Base-by-base conservation (phyloP, 139 green algal species). In the Chlamydomonas urium region DNA sequence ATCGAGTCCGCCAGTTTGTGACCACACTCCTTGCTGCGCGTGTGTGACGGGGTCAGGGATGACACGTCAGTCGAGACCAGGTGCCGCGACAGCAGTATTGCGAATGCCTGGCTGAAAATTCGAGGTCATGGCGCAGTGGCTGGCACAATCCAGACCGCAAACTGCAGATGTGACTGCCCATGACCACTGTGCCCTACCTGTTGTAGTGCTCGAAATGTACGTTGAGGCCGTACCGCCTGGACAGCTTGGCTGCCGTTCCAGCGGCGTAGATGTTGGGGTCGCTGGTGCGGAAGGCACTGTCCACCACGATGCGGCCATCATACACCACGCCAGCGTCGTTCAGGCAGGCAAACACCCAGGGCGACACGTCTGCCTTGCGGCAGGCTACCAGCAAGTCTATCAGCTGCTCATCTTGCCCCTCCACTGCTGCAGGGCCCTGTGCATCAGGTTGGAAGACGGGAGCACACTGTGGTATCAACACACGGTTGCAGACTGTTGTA, bases 231-330 rank as follows among this genome's bases (percentile, higher is more conserved):
- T 71, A 80, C 14, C 65, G 68, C 1, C 83, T 75, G 3, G 83
- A 89, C 36, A 90, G 86, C 67, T 88, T 88, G 29, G 85, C 81
- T 3, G 77, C 26, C 0, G 81, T 74, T 14, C 87, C 87, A 4
- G 78, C 84, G 4, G 74, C 87, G 59, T 83, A 88, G 61, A 92
- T 86, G 62, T 63, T 33, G 14, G 71, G 35, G 59, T 90, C 85
- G 59, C 75, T 87, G 26, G 83, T 90, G 29, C 76, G 53, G 71
- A 90, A 90, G n/a, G 32, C 29, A 3, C 38, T 74, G 73, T 92
- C 86, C 21, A 92, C 83, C 19, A 92, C 85, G n/a, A 92, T 33
- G 14, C 86, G 80, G 0, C 87, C 87, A 68, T 92, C 87, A 47
- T 80, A 92, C 21, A 92, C 87, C 17, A 92, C 65, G 32, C 62